phyloP scores from a whole-genome alignment of 345 rosid genomes.

The Sisymbrium irio region DNA sequence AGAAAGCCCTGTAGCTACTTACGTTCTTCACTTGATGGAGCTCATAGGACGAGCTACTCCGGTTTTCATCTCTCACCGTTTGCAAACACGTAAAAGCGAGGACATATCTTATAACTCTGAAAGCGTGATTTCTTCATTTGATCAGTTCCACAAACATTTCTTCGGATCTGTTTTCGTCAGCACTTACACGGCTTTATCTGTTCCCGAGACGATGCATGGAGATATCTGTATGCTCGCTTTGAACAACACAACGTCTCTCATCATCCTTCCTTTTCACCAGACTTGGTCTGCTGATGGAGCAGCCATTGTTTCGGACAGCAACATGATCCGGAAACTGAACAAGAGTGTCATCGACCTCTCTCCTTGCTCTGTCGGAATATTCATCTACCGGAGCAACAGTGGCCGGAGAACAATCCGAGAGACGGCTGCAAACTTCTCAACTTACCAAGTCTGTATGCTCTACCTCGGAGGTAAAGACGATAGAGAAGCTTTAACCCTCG shows the following conservation, averaged over 20 bases:
- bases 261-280: constrained; percentile 45
- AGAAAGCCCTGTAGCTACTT: constrained; percentile 24
- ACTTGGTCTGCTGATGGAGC: constrained; percentile 37
- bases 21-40: constrained; percentile 33
- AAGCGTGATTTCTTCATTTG: constrained; percentile 27
- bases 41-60: constrained; percentile 32
- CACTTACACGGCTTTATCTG: constrained; percentile 39
- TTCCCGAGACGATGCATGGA: constrained; percentile 39
- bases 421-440: not conserved
- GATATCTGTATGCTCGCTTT: constrained; percentile 45
- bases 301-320: constrained; percentile 34
- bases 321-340: constrained; percentile 29
- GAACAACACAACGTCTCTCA: constrained; percentile 35
- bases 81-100: constrained; percentile 26
- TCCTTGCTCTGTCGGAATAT: constrained; percentile 47
- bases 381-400: constrained; percentile 24
- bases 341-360: constrained; percentile 37
- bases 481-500: constrained; percentile 39
- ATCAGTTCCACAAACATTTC: constrained; percentile 21
- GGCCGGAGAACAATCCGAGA: constrained; percentile 28
- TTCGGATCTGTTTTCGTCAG: constrained; percentile 26
- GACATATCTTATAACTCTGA: constrained; percentile 18
- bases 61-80: constrained; percentile 29
- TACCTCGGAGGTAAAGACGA: constrained; percentile 46
- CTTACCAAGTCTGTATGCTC: constrained; percentile 34